These are phyloP conservation scores for Leccinum truebloodii DNA, from an alignment of 768 basidiomycete genomes.

Conservation along the genomic window DNA sequence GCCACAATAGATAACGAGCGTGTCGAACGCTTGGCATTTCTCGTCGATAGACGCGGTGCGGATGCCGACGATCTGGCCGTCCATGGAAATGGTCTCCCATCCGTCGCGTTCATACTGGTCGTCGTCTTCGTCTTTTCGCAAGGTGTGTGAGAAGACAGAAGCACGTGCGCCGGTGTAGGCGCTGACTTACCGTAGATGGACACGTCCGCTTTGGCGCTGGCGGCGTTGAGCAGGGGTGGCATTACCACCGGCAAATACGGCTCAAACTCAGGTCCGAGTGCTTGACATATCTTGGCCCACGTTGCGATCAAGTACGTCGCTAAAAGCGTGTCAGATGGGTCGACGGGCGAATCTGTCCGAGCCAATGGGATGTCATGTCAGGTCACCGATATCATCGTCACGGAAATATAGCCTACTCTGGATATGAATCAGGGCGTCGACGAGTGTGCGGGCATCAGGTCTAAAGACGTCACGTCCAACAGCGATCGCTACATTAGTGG, in stretches of 20 bases:
- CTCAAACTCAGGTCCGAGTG: constrained; percentile 81
- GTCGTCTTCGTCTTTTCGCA: constrained; percentile 53
- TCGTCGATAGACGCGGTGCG: constrained; percentile 82
- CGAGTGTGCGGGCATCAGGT: constrained; percentile 68
- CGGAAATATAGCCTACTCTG: constrained; percentile 56
- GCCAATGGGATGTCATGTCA: neutral
- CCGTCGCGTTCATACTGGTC: constrained; percentile 62
- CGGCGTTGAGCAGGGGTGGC: constrained; percentile 72
- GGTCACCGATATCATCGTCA: neutral
- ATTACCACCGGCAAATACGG: constrained; percentile 86
- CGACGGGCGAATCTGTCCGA: constrained; percentile 57
- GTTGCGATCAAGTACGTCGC: constrained; percentile 80
- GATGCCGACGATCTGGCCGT: constrained; percentile 76
- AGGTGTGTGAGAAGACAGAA: neutral
- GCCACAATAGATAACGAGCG: constrained; percentile 78
- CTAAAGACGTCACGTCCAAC: constrained; percentile 81
- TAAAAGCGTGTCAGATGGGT: constrained; percentile 71
- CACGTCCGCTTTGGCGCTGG: constrained; percentile 79
- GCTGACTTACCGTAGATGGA: constrained; percentile 58
- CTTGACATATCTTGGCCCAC: constrained; percentile 89
- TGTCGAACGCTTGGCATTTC: constrained; percentile 86
- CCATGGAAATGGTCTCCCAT: constrained; percentile 77
- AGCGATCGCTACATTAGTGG: constrained; percentile 62
- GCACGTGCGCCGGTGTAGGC: neutral
- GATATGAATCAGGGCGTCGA: constrained; percentile 72